A percentile compares a stretch with the other conserved stretches of the same genome.
Evolutionary conservation across 2,329 filamentous ascomycete genomes (phyloP).

Genomic region (Microdochium paspali): DNA sequence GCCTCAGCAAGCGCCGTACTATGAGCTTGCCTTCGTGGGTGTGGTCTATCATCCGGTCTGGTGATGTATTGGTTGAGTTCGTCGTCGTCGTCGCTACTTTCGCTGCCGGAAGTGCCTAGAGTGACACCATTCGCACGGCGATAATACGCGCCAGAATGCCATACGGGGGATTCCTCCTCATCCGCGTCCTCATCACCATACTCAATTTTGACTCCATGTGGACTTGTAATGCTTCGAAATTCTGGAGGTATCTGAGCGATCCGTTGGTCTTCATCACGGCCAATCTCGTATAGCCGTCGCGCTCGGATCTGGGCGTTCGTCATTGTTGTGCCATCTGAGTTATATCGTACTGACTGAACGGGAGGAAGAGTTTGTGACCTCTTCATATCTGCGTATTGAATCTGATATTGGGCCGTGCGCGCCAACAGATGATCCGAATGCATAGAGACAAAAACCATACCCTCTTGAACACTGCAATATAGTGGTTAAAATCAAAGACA

Average conservation of each 20-base stretch:
- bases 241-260: conserved; percentile 48
- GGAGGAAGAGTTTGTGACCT: conserved; percentile 15
- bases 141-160: conserved; percentile 15
- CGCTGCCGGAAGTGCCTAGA: conserved; percentile 43
- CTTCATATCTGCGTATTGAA: conserved; percentile 41
- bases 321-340: conserved; percentile 40
- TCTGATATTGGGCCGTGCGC: conserved; percentile 66
- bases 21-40: conserved; percentile 12
- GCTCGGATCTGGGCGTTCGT: conserved; percentile 32
- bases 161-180: conserved; percentile 6
- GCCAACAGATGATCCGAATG: conserved; percentile 64
- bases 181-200: conserved; percentile 51
- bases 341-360: conserved; percentile 42
- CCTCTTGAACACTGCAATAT: conserved; percentile 65
- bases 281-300: conserved; percentile 34
- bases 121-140: conserved; percentile 43
- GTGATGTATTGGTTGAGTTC: conserved; percentile 16
- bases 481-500: no score
- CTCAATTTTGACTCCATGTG: conserved; percentile 48
- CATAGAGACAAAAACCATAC: conserved; percentile 89
- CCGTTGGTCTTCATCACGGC: conserved; percentile 25
- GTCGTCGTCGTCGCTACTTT: conserved; percentile 27
- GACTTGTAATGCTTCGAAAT: conserved; percentile 32
- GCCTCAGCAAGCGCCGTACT: conserved; percentile 26
- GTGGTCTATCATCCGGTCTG: conserved; percentile 9